Evolutionary conservation across 441 rosid genomes (phyloP).

Genomic region (Jatropha podagrica): DNA sequence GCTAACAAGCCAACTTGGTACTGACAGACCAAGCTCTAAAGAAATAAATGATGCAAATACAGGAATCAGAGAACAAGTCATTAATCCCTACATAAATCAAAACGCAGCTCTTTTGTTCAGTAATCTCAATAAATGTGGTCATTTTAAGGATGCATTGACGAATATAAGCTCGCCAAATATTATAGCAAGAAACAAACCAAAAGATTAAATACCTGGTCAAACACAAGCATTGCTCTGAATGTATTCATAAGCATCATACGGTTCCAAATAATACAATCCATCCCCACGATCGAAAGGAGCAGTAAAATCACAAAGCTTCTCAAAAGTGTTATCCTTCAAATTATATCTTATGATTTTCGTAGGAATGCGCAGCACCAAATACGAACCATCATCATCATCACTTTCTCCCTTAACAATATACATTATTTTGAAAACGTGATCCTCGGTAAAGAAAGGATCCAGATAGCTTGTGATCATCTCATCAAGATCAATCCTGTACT

Average conservation of each 20-base stretch:
- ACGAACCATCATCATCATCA: conserved; percentile 26
- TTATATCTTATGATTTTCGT: conserved; percentile 29
- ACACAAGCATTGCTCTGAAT: conserved; percentile 28
- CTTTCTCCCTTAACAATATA: conserved; percentile 28
- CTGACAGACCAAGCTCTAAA: no score
- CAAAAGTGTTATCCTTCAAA: conserved; percentile 31
- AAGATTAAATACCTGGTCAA: conserved; percentile 7
- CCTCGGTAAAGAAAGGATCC: conserved; percentile 24
- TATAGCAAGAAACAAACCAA: no score
- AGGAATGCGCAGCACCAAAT: conserved; percentile 35
- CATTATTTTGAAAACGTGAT: conserved; percentile 16
- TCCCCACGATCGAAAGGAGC: not conserved
- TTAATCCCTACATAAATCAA: no score
- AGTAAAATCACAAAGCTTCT: conserved; percentile 29
- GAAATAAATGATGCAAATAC: no score
- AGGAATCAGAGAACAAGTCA: no score
- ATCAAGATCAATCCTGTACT: conserved; percentile 42
- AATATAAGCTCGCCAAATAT: no score
- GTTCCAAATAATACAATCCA: not conserved
- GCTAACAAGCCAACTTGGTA: no score
- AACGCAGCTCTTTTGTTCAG: no score
- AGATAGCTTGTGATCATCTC: conserved; percentile 26
- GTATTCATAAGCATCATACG: conserved; percentile 16
- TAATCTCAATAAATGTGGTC: no score
- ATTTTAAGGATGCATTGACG: no score